Base-by-base conservation (phyloP, 179 eudicot genomes). In the Patellifolia procumbens region DNA sequence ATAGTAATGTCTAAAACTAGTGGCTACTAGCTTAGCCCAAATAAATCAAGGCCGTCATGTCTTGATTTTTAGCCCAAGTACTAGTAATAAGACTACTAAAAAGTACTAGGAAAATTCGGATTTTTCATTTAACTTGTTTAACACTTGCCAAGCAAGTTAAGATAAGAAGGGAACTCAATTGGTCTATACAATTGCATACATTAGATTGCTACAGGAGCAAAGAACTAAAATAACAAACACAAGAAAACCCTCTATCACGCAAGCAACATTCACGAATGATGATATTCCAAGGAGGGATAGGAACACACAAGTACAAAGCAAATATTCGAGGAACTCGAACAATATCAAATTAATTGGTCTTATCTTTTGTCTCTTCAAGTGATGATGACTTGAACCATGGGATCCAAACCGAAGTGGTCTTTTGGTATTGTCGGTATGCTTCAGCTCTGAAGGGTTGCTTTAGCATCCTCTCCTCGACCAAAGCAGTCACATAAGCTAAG, bases 391-490 rank as follows among this genome's bases (percentile, higher is more conserved):
- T 91, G 85, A 93, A 90, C 97, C 97, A 93, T 26, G 98, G 98
- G 67, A 93, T 83, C 92, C 93, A 93, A 65, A 90, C 89, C 0
- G 97, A 91, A 61, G 98, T 93, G 11, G 87, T 87, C 87, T 86
- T 80, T 80, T 91, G 98, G 84, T 93, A 93, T 68, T 51, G 64
- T 68, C 67, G 84, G 77, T 93, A 93, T 15, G 95, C 89, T 70
- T 89, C 91, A 71, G 90, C 89, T 79, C 98, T 90, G 72, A 82
- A 80, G 11, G 86, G 77, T 74, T 88, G 89, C 77, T 84, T 82
- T 68, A 92, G 79, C 95, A 93, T 91, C 68, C 97, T 81, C 45
- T 88, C 84, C 81, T 93, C 98, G 39, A 93, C 98, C 26, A 93
- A 91, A 64, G 81, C 22, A 34, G 98, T 91, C 49, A 93, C 98